Percentiles rank a stretch among this genome's conserved stretches.
Evolutionary conservation across 345 rosid genomes (phyloP).

Genomic region (Populus nigra): DNA sequence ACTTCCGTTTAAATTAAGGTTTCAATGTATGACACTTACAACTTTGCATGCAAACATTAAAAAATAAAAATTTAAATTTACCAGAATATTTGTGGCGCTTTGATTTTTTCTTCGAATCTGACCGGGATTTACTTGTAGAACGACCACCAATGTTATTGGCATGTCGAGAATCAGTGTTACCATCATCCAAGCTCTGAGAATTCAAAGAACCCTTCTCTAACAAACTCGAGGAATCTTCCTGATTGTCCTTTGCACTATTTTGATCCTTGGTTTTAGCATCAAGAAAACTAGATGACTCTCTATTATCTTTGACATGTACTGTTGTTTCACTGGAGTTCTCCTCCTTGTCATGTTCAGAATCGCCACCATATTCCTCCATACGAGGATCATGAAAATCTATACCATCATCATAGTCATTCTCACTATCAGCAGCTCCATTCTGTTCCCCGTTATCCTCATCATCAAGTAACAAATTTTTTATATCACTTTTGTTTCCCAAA

Average conservation of each 20-base stretch:
- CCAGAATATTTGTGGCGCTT: constrained; percentile 65
- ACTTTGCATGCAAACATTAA: not conserved
- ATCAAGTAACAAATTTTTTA: constrained; percentile 17
- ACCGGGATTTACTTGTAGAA: constrained; percentile 40
- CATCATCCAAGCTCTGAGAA: constrained; percentile 21
- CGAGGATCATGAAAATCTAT: constrained; percentile 51
- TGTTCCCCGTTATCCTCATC: constrained; percentile 25
- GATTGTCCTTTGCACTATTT: constrained; percentile 35
- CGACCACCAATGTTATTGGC: constrained; percentile 27
- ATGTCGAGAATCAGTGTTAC: constrained; percentile 22
- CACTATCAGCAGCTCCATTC: constrained; percentile 30
- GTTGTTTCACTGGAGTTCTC: constrained; percentile 9
- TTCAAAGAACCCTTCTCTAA: constrained; percentile 33
- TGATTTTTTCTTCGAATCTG: constrained; percentile 54
- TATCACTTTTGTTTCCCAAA: constrained; percentile 23
- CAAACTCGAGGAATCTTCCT: constrained; percentile 29
- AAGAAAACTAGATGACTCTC: constrained; percentile 17
- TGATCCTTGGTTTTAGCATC: constrained; percentile 33
- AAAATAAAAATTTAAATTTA: constrained; percentile 13
- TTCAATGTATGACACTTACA: not conserved
- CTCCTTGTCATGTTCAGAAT: constrained; percentile 42
- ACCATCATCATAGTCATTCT: constrained; percentile 49
- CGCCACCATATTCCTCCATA: constrained; percentile 42
- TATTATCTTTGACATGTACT: constrained; percentile 1
- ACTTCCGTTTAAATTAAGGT: not conserved